Evolutionary conservation across 2,329 filamentous ascomycete genomes (phyloP).

Genomic region (Ophiocordyceps sinensis): DNA sequence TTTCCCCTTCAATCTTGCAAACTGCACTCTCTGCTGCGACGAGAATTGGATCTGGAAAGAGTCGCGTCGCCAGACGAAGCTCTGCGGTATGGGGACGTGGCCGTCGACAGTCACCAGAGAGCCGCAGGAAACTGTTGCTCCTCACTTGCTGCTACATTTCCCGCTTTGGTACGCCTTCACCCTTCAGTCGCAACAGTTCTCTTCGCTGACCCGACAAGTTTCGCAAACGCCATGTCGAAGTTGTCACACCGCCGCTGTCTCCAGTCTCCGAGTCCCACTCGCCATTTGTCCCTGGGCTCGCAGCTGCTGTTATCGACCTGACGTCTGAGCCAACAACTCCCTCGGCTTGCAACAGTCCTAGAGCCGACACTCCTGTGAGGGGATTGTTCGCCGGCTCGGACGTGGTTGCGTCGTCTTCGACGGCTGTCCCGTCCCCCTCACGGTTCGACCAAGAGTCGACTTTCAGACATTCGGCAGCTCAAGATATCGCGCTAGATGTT

Average conservation of each 20-base stretch:
- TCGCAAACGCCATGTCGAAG: background rate
- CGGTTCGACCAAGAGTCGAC: background rate
- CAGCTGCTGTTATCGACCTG: conserved; percentile 11
- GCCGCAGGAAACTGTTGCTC: background rate
- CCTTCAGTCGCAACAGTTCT: background rate
- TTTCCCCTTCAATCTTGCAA: conserved; percentile 10
- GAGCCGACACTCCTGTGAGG: background rate
- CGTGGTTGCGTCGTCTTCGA: conserved; percentile 3
- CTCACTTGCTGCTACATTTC: background rate
- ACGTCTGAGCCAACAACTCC: conserved; percentile 17
- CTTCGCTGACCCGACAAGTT: background rate
- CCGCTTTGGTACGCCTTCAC: background rate
- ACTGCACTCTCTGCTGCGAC: conserved; percentile 10
- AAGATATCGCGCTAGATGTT: conserved; percentile 9
- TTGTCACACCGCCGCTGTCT: conserved; percentile 14
- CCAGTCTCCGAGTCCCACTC: conserved; percentile 8
- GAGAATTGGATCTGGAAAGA: conserved; percentile 13
- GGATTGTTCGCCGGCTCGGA: conserved; percentile 9
- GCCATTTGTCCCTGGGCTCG: conserved; percentile 8
- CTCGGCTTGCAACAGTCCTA: background rate
- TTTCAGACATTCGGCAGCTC: background rate
- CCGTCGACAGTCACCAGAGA: background rate
- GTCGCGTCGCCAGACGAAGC: conserved; percentile 1
- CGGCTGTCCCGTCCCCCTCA: conserved; percentile 6
- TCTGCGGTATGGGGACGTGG: background rate